Evolutionary conservation across 1,284 basidiomycete genomes (phyloP).

Genomic region (Rhodotorula sp.): DNA sequence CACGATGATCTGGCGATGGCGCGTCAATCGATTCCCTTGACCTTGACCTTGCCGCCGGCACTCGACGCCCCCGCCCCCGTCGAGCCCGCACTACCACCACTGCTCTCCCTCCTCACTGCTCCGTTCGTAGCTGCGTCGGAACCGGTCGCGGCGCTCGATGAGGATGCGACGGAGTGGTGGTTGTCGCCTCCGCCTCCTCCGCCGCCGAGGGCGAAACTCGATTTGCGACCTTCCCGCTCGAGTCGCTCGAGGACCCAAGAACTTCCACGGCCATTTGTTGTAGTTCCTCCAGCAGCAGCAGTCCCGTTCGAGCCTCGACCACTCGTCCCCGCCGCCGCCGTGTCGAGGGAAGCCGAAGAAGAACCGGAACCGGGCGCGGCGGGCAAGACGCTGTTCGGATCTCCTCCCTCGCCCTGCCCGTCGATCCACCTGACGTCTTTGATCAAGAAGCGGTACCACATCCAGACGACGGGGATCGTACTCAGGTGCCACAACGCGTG

Average conservation of each 20-base stretch:
- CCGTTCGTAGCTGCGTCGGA: too few species aligned
- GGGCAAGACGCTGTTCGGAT: conserved; percentile 10
- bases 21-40: too few species aligned
- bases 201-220: conserved; percentile 4
- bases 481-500: conserved; percentile 92
- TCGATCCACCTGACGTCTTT: conserved; percentile 57
- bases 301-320: not conserved
- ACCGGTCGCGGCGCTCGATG: too few species aligned
- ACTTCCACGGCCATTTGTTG: not conserved
- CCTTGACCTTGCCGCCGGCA: not conserved
- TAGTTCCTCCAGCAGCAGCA: not conserved
- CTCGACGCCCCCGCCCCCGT: not conserved
- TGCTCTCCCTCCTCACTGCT: not conserved
- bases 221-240: not conserved
- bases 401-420: conserved; percentile 26
- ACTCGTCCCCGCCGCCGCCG: not conserved
- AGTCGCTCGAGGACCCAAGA: not conserved
- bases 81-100: not conserved
- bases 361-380: not conserved
- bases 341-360: not conserved
- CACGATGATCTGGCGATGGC: too few species aligned
- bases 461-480: conserved; percentile 72
- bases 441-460: conserved; percentile 81
- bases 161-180: not conserved
- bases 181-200: not conserved